Evolutionary conservation across 345 rosid species (phyloP).

Genomic region (Stellera chamaejasme): DNA sequence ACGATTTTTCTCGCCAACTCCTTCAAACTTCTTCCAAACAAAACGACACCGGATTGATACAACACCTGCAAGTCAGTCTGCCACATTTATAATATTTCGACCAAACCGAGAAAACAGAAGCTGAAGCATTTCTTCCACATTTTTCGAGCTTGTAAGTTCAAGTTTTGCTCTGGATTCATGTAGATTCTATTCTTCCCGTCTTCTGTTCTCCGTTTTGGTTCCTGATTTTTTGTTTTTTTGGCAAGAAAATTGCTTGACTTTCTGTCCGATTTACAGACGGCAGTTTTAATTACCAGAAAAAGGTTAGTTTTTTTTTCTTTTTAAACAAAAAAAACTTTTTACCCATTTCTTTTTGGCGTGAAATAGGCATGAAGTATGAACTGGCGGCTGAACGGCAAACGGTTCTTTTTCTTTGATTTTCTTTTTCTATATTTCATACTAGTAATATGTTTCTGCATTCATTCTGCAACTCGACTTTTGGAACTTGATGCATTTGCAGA

Average conservation of each 20-base stretch:
- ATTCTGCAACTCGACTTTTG: too few relatives aligned
- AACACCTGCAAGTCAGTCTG: not conserved
- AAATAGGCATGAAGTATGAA: not conserved
- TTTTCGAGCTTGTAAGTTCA: slow-evolving; percentile 23
- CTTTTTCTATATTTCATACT: too few relatives aligned
- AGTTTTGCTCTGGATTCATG: slow-evolving; percentile 1
- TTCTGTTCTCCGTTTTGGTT: not conserved
- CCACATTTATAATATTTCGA: slow-evolving; percentile 3
- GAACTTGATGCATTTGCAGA: too few relatives aligned
- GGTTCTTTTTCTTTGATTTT: too few relatives aligned
- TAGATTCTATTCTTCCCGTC: not conserved
- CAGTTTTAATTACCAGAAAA: not conserved
- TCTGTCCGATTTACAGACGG: not conserved
- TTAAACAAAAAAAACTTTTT: not conserved
- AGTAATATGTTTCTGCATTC: too few relatives aligned
- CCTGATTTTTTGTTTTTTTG: not conserved
- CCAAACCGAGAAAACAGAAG: not conserved
- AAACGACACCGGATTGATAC: slow-evolving; percentile 6
- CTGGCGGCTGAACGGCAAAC: too few relatives aligned
- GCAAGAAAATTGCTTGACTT: slow-evolving; percentile 6
- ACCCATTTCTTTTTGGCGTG: slow-evolving; percentile 13
- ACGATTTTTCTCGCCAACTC: not conserved
- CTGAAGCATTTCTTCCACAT: not conserved
- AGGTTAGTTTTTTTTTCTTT: slow-evolving; percentile 3
- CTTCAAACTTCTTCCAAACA: not conserved